Evolutionary conservation across 2,329 filamentous ascomycete species (phyloP).

Genomic region (Verticillium longisporum): DNA sequence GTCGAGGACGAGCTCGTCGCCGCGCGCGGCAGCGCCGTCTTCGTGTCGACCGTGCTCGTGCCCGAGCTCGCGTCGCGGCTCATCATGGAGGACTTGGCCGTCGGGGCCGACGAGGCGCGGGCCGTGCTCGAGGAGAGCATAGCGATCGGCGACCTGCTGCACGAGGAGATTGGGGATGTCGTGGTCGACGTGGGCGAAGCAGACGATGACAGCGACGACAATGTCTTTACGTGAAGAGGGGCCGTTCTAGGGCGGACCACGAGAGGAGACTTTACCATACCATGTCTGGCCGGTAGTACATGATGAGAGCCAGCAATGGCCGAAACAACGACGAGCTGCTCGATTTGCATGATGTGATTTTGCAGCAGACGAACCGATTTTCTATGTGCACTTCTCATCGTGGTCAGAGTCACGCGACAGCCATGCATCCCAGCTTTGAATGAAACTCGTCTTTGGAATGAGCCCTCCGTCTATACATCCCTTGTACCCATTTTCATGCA

Average conservation of each 20-base stretch:
- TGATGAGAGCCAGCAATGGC: no score
- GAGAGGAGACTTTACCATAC: no score
- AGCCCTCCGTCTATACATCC: not conserved
- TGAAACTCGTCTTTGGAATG: not conserved
- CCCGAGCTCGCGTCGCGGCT: constrained; percentile 57
- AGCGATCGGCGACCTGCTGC: constrained; percentile 58
- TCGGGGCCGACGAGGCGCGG: constrained; percentile 34
- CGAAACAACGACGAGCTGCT: no score
- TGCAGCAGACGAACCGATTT: no score
- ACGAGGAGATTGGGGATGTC: constrained; percentile 49
- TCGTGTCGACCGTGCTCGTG: constrained; percentile 69
- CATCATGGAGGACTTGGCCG: constrained; percentile 49
- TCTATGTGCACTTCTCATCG: not conserved
- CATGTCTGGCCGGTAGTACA: no score
- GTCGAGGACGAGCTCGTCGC: constrained; percentile 60
- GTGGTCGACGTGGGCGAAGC: constrained; percentile 22
- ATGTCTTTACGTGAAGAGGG: constrained; percentile 8
- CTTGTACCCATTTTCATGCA: not conserved
- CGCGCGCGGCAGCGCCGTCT: constrained; percentile 58
- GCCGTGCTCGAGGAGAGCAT: constrained; percentile 60
- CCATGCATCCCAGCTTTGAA: no score
- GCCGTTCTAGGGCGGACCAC: not conserved
- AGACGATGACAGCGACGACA: constrained; percentile 19
- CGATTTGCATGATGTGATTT: no score
- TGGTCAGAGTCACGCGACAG: no score